A percentile compares a stretch with the other conserved stretches of the same genome.
Evolutionary conservation across 352 stramenopile genomes (phyloP).

Genomic region (Phytophthora meadii): DNA sequence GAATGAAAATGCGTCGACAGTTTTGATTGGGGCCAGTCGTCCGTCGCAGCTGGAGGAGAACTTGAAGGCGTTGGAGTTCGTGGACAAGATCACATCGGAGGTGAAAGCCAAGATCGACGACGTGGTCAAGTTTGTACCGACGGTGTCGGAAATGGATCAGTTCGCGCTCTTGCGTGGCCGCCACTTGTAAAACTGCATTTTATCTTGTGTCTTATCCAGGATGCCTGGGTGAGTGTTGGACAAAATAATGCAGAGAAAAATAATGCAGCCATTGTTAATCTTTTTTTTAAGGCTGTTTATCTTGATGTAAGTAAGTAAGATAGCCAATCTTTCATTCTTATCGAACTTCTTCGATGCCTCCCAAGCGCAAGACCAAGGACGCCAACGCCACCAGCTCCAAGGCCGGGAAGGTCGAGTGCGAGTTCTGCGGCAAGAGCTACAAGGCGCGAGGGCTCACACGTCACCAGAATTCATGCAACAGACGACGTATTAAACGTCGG

Average conservation of each 20-base stretch:
- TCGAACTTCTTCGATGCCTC: background rate
- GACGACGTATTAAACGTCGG: background rate
- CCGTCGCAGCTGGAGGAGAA: conserved; percentile 13
- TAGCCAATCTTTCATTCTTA: background rate
- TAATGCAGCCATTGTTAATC: no score
- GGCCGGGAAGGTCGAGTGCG: background rate
- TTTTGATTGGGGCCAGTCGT: conserved; percentile 59
- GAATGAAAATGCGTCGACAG: conserved; percentile 59
- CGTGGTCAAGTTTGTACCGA: conserved; percentile 5
- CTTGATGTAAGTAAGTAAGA: no score
- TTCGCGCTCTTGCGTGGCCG: conserved; percentile 1
- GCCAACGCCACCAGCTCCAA: background rate
- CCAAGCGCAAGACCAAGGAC: no score
- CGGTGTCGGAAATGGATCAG: conserved; percentile 9
- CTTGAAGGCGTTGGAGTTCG: conserved; percentile 14
- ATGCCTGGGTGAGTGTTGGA: no score
- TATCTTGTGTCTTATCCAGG: no score
- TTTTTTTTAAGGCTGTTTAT: no score
- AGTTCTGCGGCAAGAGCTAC: background rate
- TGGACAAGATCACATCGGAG: conserved; percentile 16
- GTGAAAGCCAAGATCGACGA: conserved; percentile 15
- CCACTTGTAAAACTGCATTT: background rate
- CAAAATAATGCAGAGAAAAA: no score
- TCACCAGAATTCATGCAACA: background rate
- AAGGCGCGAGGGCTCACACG: background rate